A percentile compares a stretch with the other conserved stretches of the same genome.
Evolutionary conservation across 2,329 filamentous ascomycete species (phyloP).

Genomic region (Ustulina deusta): DNA sequence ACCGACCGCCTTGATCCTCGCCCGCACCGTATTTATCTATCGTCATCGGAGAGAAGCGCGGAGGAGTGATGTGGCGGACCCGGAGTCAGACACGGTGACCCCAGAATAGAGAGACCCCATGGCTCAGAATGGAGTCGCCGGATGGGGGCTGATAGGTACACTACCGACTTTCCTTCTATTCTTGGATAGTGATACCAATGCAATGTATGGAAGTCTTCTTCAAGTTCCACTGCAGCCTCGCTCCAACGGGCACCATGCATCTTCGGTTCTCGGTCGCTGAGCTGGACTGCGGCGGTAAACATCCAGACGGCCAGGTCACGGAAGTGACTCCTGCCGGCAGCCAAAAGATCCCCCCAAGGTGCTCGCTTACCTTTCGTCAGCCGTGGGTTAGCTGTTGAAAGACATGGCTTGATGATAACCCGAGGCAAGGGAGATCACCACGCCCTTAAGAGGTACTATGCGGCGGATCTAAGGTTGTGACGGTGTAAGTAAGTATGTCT

Average conservation of each 20-base stretch:
- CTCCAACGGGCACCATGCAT: not conserved
- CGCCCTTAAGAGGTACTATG: not conserved
- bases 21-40: not conserved
- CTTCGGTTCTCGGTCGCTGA: conserved; percentile 4
- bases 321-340: conserved; percentile 14
- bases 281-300: conserved; percentile 4
- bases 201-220: conserved; percentile 19
- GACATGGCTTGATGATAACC: not conserved
- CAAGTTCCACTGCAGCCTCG: conserved; percentile 1
- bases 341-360: not conserved
- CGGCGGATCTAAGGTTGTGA: not conserved
- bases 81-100: conserved; percentile 9
- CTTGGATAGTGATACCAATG: conserved; percentile 1
- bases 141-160: not conserved
- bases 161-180: not conserved
- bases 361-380: not conserved
- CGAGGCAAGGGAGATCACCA: not conserved
- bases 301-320: conserved; percentile 9
- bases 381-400: conserved; percentile 6
- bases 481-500: not conserved
- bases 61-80: not conserved
- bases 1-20: not conserved
- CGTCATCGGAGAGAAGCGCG: conserved; percentile 9
- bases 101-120: conserved; percentile 13
- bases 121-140: conserved; percentile 19